These are phyloP conservation scores for Ceratobasidium papillatum DNA, from an alignment of 1,284 basidiomycete species.

Conservation along the genomic window DNA sequence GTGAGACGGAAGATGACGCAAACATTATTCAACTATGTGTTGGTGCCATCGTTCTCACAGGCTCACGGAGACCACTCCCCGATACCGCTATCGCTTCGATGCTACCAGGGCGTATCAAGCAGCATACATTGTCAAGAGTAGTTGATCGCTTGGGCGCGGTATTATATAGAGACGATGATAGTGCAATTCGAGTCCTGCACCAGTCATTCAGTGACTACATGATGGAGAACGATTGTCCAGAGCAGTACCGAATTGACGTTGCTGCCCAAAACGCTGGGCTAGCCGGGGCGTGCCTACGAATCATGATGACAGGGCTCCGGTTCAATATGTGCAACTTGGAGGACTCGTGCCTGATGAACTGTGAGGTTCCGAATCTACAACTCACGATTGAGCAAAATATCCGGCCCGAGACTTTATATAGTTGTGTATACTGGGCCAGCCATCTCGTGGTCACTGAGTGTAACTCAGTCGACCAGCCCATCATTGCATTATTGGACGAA, in stretches of 20 bases:
- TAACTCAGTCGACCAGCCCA: neutral
- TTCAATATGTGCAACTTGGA: conserved; percentile 18
- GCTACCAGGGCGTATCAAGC: neutral
- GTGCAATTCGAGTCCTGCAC: conserved; percentile 1
- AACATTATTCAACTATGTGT: conserved; percentile 2
- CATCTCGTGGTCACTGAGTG: neutral
- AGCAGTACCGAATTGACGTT: neutral
- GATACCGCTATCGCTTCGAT: neutral
- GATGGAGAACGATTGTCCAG: neutral
- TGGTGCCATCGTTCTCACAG: conserved; percentile 10
- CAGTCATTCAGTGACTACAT: conserved; percentile 36
- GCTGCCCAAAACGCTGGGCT: neutral
- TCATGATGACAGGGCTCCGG: neutral
- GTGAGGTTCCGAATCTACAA: conserved; percentile 17
- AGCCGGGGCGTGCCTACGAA: conserved; percentile 10
- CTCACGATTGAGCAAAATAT: neutral
- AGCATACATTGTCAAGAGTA: neutral
- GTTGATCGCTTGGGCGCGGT: conserved; percentile 7
- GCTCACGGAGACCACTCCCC: neutral
- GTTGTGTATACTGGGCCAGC: neutral
- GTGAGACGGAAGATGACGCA: neutral
- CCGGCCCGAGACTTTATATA: neutral
- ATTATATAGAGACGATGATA: conserved; percentile 1
- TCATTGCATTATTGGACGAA: neutral
- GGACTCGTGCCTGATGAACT: conserved; percentile 11